A percentile compares a stretch with the other conserved stretches of the same genome.
Evolutionary conservation across 148 eudicot species (phyloP).

Genomic region (Fagopyrum tataricum): DNA sequence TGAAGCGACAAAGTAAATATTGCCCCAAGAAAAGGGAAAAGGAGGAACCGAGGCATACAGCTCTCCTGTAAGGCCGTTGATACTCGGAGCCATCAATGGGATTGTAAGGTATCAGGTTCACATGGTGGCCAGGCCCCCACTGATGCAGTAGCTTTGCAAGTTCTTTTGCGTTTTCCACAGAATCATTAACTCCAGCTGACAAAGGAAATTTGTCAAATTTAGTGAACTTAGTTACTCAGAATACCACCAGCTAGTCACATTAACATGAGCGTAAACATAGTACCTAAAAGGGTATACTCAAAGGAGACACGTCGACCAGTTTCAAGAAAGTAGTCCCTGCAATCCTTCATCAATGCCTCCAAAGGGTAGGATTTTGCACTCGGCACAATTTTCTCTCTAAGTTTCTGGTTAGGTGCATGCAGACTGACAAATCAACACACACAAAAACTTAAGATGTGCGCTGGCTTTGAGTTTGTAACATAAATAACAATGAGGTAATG

Average conservation of each 20-base stretch:
- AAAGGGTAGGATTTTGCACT: slow-evolving; percentile 95
- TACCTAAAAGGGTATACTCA: slow-evolving; percentile 98
- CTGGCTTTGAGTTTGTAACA: not conserved
- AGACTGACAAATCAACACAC: slow-evolving; percentile 49
- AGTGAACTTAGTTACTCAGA: not conserved
- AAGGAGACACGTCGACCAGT: slow-evolving; percentile 89
- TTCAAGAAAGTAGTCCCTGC: slow-evolving; percentile 84
- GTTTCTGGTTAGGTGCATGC: slow-evolving; percentile 98
- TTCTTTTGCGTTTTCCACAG: slow-evolving; percentile 81
- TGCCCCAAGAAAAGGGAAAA: not conserved
- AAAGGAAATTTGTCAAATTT: not conserved
- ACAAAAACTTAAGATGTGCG: not conserved
- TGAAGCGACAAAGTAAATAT: no score
- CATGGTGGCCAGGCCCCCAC: slow-evolving; percentile 98
- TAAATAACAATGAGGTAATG: not conserved
- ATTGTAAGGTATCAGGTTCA: slow-evolving; percentile 91
- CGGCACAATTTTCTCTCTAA: slow-evolving; percentile 87
- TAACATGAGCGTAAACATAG: slow-evolving; percentile 7
- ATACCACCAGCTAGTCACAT: not conserved
- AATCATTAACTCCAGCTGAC: slow-evolving; percentile 94
- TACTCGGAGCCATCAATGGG: slow-evolving; percentile 94
- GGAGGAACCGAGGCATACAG: slow-evolving; percentile 36
- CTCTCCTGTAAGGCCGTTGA: slow-evolving; percentile 66
- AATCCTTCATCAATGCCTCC: slow-evolving; percentile 90
- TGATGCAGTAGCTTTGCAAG: slow-evolving; percentile 72